Percentiles rank a stretch among this genome's conserved stretches.
Conservation (phyloP, 1,139 yeast genomes). For the Suhomyces atakaporum region DNA sequence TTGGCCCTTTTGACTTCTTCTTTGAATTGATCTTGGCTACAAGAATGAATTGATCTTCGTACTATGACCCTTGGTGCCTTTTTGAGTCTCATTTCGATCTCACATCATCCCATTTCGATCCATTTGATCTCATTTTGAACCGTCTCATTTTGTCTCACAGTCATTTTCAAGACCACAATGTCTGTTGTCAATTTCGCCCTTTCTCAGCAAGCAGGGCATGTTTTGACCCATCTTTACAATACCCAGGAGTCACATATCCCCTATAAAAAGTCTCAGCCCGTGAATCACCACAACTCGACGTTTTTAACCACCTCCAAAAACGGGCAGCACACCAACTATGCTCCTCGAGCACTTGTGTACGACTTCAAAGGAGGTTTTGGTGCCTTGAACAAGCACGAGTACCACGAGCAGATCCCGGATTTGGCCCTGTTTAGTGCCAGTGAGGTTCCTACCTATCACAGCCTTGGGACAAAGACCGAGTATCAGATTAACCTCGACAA, state of each 20-base stretch:
- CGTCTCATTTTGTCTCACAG: no score
- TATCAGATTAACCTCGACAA: slow-evolving; percentile 66
- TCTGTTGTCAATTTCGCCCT: slow-evolving; percentile 70
- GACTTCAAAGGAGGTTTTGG: slow-evolving; percentile 74
- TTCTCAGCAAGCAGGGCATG: slow-evolving; percentile 73
- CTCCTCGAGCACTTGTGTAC: slow-evolving; percentile 79
- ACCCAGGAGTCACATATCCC: slow-evolving; percentile 70
- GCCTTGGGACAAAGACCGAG: slow-evolving; percentile 40
- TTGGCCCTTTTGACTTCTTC: no score
- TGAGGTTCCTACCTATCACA: slow-evolving; percentile 12
- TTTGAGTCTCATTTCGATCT: no score
- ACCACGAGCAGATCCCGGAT: slow-evolving; percentile 29
- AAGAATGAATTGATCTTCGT: no score
- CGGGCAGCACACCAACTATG: slow-evolving; percentile 57
- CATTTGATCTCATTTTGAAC: no score
- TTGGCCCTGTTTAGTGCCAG: slow-evolving; percentile 11
- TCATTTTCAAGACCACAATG: slow-evolving; percentile 38
- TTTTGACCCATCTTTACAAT: slow-evolving; percentile 78
- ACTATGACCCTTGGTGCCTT: no score
- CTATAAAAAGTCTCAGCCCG: slow-evolving; percentile 34
- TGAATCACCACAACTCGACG: slow-evolving; percentile 33
- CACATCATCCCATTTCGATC: no score
- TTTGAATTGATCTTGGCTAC: no score
- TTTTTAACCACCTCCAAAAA: slow-evolving; percentile 37
- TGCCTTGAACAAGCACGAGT: slow-evolving; percentile 55